Base-by-base conservation (phyloP, 331 rosid species). In the Arachis monticola region DNA sequence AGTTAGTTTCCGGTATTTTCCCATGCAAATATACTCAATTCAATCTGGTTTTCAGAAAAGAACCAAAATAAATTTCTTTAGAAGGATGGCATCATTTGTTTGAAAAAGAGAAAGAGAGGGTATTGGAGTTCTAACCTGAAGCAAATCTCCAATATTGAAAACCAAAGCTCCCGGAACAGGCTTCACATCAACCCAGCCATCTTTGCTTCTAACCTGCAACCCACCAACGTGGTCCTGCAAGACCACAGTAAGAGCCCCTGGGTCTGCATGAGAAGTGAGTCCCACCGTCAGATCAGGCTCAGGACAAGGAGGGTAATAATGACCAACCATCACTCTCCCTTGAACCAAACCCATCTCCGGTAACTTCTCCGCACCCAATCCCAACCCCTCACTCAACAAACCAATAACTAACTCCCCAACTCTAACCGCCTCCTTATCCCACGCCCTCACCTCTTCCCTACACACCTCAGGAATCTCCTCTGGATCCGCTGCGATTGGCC, bases 201-300 rank as follows among this genome's bases (percentile, higher is more conserved):
- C 84, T 59, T 77, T 45, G 60, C 61, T 74, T 69, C 82, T 78
- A 61, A 92, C 83, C 86, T 90, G 96, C 83, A 93, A 82, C n/a
- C 96, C 97, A 1, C 96, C 97, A 3, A 88, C 74, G 10, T 87
- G 91, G 64, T 89, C 96, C 82, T 93, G 95, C 74, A 88, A 77
- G 69, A 90, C 1, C 57, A 90, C 70, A 27, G 98, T 84, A 10
- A 93, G 53, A 1, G 69, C 84, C 45, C 89, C 89, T 0, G 98
- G 93, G 74, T 93, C 98, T 0, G 90, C 82, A 61, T 93, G 98
- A 6, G 92, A 84, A 1, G 72, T 75, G 10, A 86, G 80, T 30
- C 97, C 98, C n/a, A 90, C 90, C 60, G 97, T 93, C 1, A 86
- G 93, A 82, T 93, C 83, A 5, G 96, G 90, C 70, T 93, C 87